These are phyloP conservation scores for Pestalotiopsis sp. DNA, from an alignment of 2,329 filamentous ascomycete species.

Conservation along the genomic window DNA sequence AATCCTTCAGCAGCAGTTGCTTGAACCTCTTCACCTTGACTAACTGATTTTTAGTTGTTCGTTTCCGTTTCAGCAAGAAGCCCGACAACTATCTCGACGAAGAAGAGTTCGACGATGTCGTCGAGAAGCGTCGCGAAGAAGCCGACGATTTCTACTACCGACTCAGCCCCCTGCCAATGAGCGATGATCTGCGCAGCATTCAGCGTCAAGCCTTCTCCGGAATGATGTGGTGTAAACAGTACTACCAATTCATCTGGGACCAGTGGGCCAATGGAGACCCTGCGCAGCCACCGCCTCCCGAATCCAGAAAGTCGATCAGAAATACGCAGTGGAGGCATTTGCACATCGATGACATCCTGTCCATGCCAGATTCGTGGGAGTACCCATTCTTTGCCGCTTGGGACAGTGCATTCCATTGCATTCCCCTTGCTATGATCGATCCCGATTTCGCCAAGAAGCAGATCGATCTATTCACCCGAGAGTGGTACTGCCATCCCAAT, in stretches of 20 bases:
- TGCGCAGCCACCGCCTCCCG: slow-evolving; percentile 81
- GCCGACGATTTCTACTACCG: slow-evolving; percentile 96
- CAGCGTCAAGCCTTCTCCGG: slow-evolving; percentile 92
- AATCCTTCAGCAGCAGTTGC: slow-evolving; percentile 49
- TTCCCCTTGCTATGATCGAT: slow-evolving; percentile 94
- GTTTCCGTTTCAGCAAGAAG: slow-evolving; percentile 82
- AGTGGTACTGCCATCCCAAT: slow-evolving; percentile 99
- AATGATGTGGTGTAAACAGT: slow-evolving; percentile 99
- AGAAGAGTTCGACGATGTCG: slow-evolving; percentile 87
- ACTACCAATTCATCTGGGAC: slow-evolving; percentile 96
- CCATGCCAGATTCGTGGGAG: slow-evolving; percentile 98
- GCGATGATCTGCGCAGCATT: slow-evolving; percentile 91
- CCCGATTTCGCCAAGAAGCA: slow-evolving; percentile 98
- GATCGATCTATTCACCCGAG: slow-evolving; percentile 90
- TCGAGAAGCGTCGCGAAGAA: slow-evolving; percentile 84
- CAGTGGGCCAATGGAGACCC: slow-evolving; percentile 97
- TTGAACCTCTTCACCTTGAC: background rate
- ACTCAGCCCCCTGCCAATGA: slow-evolving; percentile 90
- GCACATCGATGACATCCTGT: slow-evolving; percentile 91
- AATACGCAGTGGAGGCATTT: slow-evolving; percentile 94
- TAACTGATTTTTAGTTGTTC: slow-evolving; percentile 65
- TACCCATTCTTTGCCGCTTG: slow-evolving; percentile 98
- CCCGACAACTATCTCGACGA: slow-evolving; percentile 83
- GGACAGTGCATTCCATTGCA: slow-evolving; percentile 97
- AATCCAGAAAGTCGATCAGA: slow-evolving; percentile 76